Evolutionary conservation across 1,284 basidiomycete genomes (phyloP).

Genomic region (Sporisorium scitamineum): DNA sequence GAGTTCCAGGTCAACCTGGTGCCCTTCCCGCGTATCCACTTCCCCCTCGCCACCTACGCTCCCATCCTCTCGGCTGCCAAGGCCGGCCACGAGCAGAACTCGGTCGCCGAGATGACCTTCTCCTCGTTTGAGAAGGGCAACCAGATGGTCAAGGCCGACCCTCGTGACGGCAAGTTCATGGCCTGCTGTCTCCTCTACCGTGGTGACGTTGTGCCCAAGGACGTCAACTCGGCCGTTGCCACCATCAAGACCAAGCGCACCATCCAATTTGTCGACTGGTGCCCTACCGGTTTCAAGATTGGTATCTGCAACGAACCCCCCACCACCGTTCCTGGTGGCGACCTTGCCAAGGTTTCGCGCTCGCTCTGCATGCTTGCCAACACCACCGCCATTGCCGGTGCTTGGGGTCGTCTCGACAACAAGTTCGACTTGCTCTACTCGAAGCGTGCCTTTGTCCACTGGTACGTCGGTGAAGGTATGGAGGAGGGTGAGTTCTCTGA

Average conservation of each 20-base stretch:
- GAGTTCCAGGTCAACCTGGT: slow-evolving; percentile 99
- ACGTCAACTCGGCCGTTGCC: slow-evolving; percentile 91
- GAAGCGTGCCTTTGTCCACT: slow-evolving; percentile 69
- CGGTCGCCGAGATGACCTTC: slow-evolving; percentile 97
- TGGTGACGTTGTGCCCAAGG: slow-evolving; percentile 97
- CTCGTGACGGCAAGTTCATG: slow-evolving; percentile 84
- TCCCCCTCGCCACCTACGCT: slow-evolving; percentile 95
- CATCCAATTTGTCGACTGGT: slow-evolving; percentile 96
- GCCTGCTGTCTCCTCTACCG: slow-evolving; percentile 74
- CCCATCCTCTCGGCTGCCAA: slow-evolving; percentile 86
- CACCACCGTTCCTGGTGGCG: slow-evolving; percentile 84
- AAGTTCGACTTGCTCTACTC: slow-evolving; percentile 92
- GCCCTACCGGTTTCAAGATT: slow-evolving; percentile 94
- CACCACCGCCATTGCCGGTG: slow-evolving; percentile 92
- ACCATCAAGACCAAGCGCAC: slow-evolving; percentile 84
- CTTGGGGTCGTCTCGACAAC: slow-evolving; percentile 96
- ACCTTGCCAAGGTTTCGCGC: slow-evolving; percentile 92
- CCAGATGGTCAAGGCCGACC: slow-evolving; percentile 82
- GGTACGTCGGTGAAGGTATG: slow-evolving; percentile 96
- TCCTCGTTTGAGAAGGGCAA: slow-evolving; percentile 97
- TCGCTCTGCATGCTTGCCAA: slow-evolving; percentile 97
- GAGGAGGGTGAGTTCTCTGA: slow-evolving; percentile 99
- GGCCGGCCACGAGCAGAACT: slow-evolving; percentile 96
- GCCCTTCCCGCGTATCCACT: slow-evolving; percentile 86
- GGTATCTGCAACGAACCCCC: slow-evolving; percentile 97